A percentile compares a stretch with the other conserved stretches of the same genome.
These are phyloP conservation scores for Porphyrellus cyaneotinctus DNA, from an alignment of 768 basidiomycete species.

Conservation along the genomic window DNA sequence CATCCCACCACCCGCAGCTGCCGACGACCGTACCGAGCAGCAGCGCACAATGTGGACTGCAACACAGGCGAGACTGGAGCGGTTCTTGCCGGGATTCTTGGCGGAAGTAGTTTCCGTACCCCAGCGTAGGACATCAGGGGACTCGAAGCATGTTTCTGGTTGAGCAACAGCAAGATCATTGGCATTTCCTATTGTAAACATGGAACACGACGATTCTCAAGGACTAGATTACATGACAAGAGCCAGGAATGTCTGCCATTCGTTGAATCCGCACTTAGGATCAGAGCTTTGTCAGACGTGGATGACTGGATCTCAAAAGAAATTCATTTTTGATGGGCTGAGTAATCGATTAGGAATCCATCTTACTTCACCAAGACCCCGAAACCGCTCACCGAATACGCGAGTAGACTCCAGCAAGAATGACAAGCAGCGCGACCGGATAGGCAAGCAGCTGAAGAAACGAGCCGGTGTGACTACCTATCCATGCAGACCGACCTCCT, in stretches of 20 bases:
- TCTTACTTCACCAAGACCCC: not conserved
- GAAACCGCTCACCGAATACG: slow-evolving; percentile 47
- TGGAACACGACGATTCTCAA: not conserved
- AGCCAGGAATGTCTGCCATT: not conserved
- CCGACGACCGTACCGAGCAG: slow-evolving; percentile 50
- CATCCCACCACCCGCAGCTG: slow-evolving; percentile 47
- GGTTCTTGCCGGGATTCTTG: slow-evolving; percentile 89
- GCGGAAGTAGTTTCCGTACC: slow-evolving; percentile 57
- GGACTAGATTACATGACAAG: not conserved
- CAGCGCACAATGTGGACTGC: slow-evolving; percentile 77
- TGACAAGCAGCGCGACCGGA: slow-evolving; percentile 48
- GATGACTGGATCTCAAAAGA: slow-evolving; percentile 31
- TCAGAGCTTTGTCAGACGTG: too few species aligned
- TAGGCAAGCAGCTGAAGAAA: slow-evolving; percentile 48
- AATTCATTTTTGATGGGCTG: slow-evolving; percentile 65
- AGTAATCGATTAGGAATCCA: not conserved
- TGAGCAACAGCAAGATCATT: slow-evolving; percentile 9
- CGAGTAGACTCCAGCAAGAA: slow-evolving; percentile 40
- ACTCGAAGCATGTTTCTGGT: slow-evolving; percentile 11
- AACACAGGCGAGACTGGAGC: slow-evolving; percentile 83
- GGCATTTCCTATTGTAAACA: slow-evolving; percentile 3
- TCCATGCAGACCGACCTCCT: slow-evolving; percentile 68
- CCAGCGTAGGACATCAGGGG: slow-evolving; percentile 3
- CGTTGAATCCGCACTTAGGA: too few species aligned
- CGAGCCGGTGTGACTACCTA: slow-evolving; percentile 33